Conservation (phyloP, 495 filamentous ascomycete genomes). For the Copromyces sp. region DNA sequence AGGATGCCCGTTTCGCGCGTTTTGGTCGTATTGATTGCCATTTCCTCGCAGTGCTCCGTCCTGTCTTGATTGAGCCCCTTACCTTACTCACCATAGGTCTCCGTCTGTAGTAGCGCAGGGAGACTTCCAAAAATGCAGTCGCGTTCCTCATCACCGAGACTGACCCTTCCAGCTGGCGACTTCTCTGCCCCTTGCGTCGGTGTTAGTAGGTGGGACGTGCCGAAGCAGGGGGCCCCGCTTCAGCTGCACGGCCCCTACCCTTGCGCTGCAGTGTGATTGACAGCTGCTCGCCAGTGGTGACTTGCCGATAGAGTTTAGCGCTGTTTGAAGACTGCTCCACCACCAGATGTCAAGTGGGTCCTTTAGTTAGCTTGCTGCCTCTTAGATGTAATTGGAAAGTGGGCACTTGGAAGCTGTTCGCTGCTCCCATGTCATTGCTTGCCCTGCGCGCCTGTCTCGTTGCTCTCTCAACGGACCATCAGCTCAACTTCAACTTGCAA, state of each 20-base stretch:
- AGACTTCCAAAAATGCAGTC: neutral
- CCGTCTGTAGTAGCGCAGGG: neutral
- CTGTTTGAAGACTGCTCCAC: neutral
- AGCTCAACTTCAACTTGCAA: neutral
- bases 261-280: neutral
- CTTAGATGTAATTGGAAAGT: neutral
- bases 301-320: conserved; percentile 2
- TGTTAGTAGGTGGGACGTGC: neutral
- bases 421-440: neutral
- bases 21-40: neutral
- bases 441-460: neutral
- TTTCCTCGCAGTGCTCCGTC: neutral
- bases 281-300: conserved; percentile 24
- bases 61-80: neutral
- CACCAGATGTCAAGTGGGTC: neutral
- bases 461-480: neutral
- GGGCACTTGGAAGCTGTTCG: neutral
- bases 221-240: neutral
- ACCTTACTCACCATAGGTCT: neutral
- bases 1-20: neutral
- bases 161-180: neutral
- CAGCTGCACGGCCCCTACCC: neutral
- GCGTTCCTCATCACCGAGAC: neutral
- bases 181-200: neutral
- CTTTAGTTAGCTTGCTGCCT: neutral